Evolutionary conservation across 2,329 filamentous ascomycete species (phyloP), one percentile per base, ranked within the genome.

Genomic region (Sporothrix phasma): DNA sequence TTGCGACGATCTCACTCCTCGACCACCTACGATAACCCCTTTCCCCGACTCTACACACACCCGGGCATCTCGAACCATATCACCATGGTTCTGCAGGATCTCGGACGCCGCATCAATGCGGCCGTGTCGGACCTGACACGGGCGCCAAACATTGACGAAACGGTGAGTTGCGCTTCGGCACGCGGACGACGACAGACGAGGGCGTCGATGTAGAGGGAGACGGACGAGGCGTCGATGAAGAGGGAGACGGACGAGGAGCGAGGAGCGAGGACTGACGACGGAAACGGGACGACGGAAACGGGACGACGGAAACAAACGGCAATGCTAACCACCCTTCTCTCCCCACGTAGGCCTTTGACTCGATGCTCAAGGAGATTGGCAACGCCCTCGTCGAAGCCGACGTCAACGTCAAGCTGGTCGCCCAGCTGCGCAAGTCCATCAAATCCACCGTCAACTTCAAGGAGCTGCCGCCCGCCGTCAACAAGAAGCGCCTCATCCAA

Each of bases 301-400:
- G 41, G 17, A 43, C 5, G 41, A 19, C 17, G 4, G 15, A 4
- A 5, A 15, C 34, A 11, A 22, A 34, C 10, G 29, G 19, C 29
- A 26, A 43, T 53, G 24, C 51, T 63, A 45, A 56, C 61, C 47
- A 10, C 15, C 11, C 26, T 64, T 13, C 34, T 65, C 60, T 37
- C 62, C 54, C 61, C 53, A 37, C 51, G 1, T 66, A 94, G 90
- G 92, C 92, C 47, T 97, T 99, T 75, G 94, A 99, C 80, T 83
- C 84, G 71, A 99, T 99, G 94, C 84, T 99, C 75, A 97, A 97
- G 79, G 92, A 97, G 78, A 97, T 99, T 72, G 96, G 92, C 75
- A 86, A 92, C 69, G 94, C 94, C 67, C 89, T 99, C 22, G 85
- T 97, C 73, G 92, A 96, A 81, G 91, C 94, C 76, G 94, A 99